These are phyloP conservation scores for Globisporangium abappressorium DNA, from an alignment of 352 stramenopile genomes.

Conservation along the genomic window DNA sequence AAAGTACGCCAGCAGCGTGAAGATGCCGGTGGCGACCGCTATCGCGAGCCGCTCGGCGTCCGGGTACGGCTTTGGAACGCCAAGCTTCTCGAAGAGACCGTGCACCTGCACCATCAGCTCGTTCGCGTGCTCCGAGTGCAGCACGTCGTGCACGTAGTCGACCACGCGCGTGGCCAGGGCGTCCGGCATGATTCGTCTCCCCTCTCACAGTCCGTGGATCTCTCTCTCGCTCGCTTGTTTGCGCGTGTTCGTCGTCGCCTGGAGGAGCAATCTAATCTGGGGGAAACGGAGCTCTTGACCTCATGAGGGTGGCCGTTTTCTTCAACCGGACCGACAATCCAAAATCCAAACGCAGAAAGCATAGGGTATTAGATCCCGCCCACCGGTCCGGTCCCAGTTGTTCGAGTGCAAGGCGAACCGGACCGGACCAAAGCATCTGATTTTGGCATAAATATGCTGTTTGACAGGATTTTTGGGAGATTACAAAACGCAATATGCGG, in stretches of 20 bases:
- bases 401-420: not conserved
- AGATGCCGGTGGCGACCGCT: conserved; percentile 71
- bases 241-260: not conserved
- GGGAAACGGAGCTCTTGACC: not conserved
- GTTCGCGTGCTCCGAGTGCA: conserved; percentile 72
- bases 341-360: not conserved
- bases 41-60: conserved; percentile 84
- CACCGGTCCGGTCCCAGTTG: conserved; percentile 1
- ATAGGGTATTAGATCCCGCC: not conserved
- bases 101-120: conserved; percentile 74
- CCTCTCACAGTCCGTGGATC: not conserved
- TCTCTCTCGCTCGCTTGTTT: not conserved
- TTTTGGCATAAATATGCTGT: conserved; percentile 1
- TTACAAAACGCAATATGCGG: conserved; percentile 23
- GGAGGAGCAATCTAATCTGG: not conserved
- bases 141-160: conserved; percentile 69
- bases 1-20: conserved; percentile 85
- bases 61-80: conserved; percentile 81
- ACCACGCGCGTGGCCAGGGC: conserved; percentile 56
- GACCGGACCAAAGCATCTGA: not conserved
- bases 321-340: not conserved
- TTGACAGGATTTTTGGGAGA: not conserved
- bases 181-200: conserved; percentile 34
- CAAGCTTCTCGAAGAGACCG: conserved; percentile 56
- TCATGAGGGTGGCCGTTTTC: not conserved